Evolutionary conservation across 1,284 basidiomycete genomes (phyloP), one percentile per base, ranked within the genome.

Genomic region (Naganishia liquefaciens): DNA sequence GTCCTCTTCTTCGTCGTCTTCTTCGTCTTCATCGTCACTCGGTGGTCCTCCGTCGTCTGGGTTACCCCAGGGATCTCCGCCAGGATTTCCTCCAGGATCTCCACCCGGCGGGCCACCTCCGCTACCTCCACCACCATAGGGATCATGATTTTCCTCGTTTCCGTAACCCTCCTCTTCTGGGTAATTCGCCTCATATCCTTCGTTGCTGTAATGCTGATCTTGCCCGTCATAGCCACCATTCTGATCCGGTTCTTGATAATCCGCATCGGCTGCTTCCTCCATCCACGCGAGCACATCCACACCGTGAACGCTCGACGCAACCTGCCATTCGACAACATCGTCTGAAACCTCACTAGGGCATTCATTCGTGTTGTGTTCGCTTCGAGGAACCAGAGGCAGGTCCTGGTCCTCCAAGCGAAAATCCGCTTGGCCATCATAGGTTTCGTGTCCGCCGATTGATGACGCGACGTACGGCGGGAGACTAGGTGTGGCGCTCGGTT

Each of bases 331-430:
- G 33, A 60, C 57, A 60, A 40, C 57, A 49, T 60, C 57, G 28
- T 60, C 57, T 50, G 57, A 60, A 19, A 39, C 57, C 47, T 60
- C 57, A 47, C 30, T 60, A 10, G 57, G 39, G 57, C 47, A 60
- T 60, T 60, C 57, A 60, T 46, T 60, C 57, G 23, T 60, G 57
- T 60, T 46, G 57, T 60, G 46, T 47, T 60, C 57, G 57, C 57
- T 60, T 60, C 57, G 57, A 60, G 57, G 57, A 60, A 46, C 57
- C 57, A 60, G 57, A 49, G 57, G 57, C 57, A 60, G 57, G 57
- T 50, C 44, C 57, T 60, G 57, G 57, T 60, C 57, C 57, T 60
- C 57, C 57, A 60, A 60, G 19, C 50, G 57, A 60, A 60, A 60
- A 60, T 60, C 57, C 57, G 46, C 57, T 50, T 60, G 57, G 46